These are phyloP conservation scores for Linnemannia exigua DNA, from an alignment of 192 early-diverging fungal species.

Conservation along the genomic window DNA sequence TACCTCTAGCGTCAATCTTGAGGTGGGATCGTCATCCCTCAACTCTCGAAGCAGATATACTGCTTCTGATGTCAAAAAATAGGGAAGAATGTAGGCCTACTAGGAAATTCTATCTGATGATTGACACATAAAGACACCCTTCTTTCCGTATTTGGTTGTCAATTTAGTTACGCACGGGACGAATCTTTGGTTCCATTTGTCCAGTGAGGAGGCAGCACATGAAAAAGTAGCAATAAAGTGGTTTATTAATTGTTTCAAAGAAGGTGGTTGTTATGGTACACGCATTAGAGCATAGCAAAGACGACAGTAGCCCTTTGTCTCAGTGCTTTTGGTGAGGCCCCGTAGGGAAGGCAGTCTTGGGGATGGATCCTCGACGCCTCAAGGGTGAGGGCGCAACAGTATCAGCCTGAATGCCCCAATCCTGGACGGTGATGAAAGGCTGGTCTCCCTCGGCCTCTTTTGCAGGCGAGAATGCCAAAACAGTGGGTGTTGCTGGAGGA, in stretches of 20 bases:
- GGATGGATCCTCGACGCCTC: constrained; percentile 35
- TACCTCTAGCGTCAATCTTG: background rate
- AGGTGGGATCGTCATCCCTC: background rate
- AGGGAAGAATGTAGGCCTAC: background rate
- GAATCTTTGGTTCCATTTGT: too few species aligned
- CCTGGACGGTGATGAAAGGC: constrained; percentile 53
- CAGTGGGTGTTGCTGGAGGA: constrained; percentile 45
- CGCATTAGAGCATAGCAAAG: background rate
- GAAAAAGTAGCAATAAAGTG: background rate
- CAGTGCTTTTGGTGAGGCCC: constrained; percentile 13
- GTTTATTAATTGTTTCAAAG: background rate
- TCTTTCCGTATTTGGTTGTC: background rate
- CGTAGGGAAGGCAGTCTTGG: constrained; percentile 44
- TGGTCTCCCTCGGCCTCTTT: constrained; percentile 53
- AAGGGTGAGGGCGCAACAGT: background rate
- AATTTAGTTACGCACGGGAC: background rate
- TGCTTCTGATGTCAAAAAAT: background rate
- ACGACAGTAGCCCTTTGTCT: background rate
- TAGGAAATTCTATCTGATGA: background rate
- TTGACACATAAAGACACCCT: background rate
- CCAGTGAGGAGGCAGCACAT: background rate
- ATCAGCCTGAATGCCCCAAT: constrained; percentile 32
- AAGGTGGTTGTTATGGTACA: background rate
- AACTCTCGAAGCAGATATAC: background rate
- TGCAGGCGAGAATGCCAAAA: constrained; percentile 45